phyloP scores from a whole-genome alignment of 2,329 filamentous ascomycete genomes.

The Hortaea werneckii region DNA sequence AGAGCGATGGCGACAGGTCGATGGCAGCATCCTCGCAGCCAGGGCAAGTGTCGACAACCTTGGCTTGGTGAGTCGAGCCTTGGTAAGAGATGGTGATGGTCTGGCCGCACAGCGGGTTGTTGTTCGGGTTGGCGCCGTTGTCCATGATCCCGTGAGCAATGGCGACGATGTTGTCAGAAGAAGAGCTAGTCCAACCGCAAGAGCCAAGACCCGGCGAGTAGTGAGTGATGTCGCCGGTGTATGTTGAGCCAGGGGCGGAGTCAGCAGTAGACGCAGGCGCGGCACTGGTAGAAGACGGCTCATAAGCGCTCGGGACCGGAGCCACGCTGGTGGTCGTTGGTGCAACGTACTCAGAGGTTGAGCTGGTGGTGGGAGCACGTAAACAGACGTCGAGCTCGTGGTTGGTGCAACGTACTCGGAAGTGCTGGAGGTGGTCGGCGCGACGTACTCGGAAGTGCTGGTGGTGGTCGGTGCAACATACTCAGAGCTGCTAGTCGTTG shows the following conservation, averaged over 20 bases:
- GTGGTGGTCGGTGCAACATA: slow-evolving; percentile 15
- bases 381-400: slow-evolving; percentile 13
- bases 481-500: slow-evolving; percentile 10
- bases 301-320: slow-evolving; percentile 10
- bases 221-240: slow-evolving; percentile 61
- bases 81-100: slow-evolving; percentile 50
- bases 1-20: slow-evolving; percentile 45
- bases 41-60: slow-evolving; percentile 65
- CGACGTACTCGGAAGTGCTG: slow-evolving; percentile 14
- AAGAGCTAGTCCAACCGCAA: slow-evolving; percentile 55
- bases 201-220: slow-evolving; percentile 59
- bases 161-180: slow-evolving; percentile 55
- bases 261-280: slow-evolving; percentile 11
- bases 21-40: slow-evolving; percentile 50
- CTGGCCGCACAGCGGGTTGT: slow-evolving; percentile 61
- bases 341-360: slow-evolving; percentile 14
- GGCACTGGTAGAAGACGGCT: slow-evolving; percentile 9
- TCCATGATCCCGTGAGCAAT: slow-evolving; percentile 58
- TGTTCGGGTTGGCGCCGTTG: slow-evolving; percentile 41
- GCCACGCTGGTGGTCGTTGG: slow-evolving; percentile 12
- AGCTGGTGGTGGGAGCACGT: slow-evolving; percentile 18
- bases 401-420: slow-evolving; percentile 18
- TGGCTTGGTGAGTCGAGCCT: slow-evolving; percentile 49
- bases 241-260: slow-evolving; percentile 25
- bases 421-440: slow-evolving; percentile 16